Base-by-base conservation (phyloP, 805 yeast species). In the Hyphopichia homilentoma region DNA sequence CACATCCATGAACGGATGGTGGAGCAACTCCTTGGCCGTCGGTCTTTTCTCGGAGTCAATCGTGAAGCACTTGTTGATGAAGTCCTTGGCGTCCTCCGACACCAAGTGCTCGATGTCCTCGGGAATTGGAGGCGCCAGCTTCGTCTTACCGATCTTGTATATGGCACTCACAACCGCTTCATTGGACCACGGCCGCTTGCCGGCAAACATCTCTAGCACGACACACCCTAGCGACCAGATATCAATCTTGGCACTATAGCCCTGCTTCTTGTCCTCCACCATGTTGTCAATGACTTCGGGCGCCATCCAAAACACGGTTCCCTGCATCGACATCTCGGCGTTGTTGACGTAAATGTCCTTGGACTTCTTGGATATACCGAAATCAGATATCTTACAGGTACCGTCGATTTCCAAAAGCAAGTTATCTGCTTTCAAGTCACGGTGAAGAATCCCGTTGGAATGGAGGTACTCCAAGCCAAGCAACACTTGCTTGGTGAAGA, bases 271-370 rank as follows among this genome's bases (percentile, higher is more conserved):
- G 45, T 77, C 76, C 41, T 78, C 81, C 3, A 77, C 79, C 14
- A 79, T 79, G 37, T 86, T 87, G 53, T 88, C 90, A 31, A 93
- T 88, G 43, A 94, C 96, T 53, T 93, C 99, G 0, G 99, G 99
- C 1, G 99, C 99, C 98, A 93, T 93, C 98, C 98, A 93, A 57
- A 89, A 93, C 1, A 94, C 87, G 0, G 98, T 89, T 16, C 99
- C 99, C 59, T 94, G 96, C 95, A 86, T 87, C 8, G 97, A 89
- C 95, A 89, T 85, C 34, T 87, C 96, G 4, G 96, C 87, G 47
- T 86, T 80, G 55, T 93, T 88, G 19, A 84, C 80, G 54, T 93
- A 90, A 16, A 90, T 85, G 52, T 93, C 89, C 33, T 59, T 50
- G 1, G 68, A 61, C 49, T 79, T 77, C 54, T 87, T 89, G 25